Percentiles rank a stretch among this genome's conserved stretches.
Conservation (phyloP, 345 rosid genomes). For the Eucalyptus sp. region DNA sequence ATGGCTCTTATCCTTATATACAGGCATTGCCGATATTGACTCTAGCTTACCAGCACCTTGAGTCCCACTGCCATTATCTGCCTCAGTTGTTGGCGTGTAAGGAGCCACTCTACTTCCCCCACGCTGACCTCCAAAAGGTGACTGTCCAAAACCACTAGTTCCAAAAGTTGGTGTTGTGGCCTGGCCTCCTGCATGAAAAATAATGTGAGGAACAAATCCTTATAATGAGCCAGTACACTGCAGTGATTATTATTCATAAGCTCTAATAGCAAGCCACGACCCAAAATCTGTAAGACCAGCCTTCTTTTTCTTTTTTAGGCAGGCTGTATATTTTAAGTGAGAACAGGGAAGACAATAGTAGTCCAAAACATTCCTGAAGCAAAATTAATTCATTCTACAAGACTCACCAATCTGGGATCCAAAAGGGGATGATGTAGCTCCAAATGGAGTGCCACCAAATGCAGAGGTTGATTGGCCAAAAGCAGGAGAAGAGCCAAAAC, state of each 20-base stretch:
- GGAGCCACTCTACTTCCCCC: constrained; percentile 76
- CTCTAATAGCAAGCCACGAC: neutral
- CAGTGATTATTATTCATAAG: neutral
- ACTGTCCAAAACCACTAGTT: constrained; percentile 49
- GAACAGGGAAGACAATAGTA: neutral
- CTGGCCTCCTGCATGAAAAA: constrained; percentile 42
- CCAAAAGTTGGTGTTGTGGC: constrained; percentile 65
- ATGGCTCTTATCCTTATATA: constrained; percentile 58
- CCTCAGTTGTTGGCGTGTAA: constrained; percentile 51
- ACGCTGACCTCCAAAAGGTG: constrained; percentile 62
- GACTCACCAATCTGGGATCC: constrained; percentile 65
- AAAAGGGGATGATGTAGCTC: constrained; percentile 40
- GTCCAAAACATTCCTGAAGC: neutral
- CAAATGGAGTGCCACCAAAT: constrained; percentile 73
- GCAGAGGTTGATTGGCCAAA: constrained; percentile 71
- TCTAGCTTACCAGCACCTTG: constrained; percentile 66
- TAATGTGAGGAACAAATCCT: neutral
- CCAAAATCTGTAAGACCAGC: neutral
- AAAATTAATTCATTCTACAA: neutral
- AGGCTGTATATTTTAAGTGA: neutral
- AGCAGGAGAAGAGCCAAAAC: constrained; percentile 53
- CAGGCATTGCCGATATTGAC: constrained; percentile 87
- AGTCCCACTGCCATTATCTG: constrained; percentile 32
- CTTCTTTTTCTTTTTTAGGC: neutral
- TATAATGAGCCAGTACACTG: neutral